Conservation (phyloP, 768 basidiomycete genomes). For the Russula olivacea region DNA sequence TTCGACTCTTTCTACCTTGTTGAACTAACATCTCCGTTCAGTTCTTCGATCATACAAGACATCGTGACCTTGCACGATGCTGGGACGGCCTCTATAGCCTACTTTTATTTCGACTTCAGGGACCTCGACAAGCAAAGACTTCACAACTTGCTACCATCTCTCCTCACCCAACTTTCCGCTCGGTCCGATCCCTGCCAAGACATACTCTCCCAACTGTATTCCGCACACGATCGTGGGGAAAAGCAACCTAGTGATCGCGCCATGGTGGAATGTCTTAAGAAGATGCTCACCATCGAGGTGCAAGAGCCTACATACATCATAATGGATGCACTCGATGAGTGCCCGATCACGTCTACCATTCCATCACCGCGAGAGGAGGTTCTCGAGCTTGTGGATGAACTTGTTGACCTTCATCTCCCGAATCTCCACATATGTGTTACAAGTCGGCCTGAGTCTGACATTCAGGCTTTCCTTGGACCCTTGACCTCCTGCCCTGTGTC, state of each 20-base stretch:
- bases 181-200: neutral
- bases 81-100: neutral
- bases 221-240: neutral
- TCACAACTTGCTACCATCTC: neutral
- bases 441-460: neutral
- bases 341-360: neutral
- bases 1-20: neutral
- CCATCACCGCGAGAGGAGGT: neutral
- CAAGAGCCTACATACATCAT: neutral
- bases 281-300: neutral
- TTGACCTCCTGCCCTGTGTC: neutral
- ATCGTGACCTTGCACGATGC: neutral
- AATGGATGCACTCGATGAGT: neutral
- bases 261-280: neutral
- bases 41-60: neutral
- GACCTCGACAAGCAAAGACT: constrained; percentile 3
- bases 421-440: neutral
- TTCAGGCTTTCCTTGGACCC: neutral
- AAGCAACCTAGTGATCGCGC: neutral
- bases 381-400: neutral
- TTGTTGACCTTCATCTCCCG: neutral
- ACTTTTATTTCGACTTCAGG: constrained; percentile 11
- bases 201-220: neutral
- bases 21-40: neutral
- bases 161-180: constrained; percentile 5